Evolutionary conservation across 768 basidiomycete genomes (phyloP), one percentile per base, ranked within the genome.

Genomic region (Guyanaporus albipodus): DNA sequence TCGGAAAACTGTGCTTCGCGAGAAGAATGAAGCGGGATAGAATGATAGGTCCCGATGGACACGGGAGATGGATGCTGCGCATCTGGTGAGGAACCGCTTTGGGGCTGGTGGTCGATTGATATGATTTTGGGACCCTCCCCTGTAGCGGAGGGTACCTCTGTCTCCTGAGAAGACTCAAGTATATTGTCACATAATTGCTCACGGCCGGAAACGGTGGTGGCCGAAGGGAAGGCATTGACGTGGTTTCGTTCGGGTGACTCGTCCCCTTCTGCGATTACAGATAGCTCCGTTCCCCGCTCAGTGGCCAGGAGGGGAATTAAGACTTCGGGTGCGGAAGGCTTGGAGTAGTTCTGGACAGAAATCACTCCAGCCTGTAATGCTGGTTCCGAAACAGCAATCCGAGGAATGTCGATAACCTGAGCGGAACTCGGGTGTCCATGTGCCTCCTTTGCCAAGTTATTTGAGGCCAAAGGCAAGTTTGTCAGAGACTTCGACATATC

Each of bases 261-360:
- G 38, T 89, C 86, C 42, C 79, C 85, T 66, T 87, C 86, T 0
- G 75, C 79, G 44, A 87, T 87, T 44, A 84, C 73, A 23, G 85
- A 88, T 28, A 89, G 64, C 41, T 81, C 77, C 34, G 72, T 74
- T 29, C 48, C 50, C 14, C 33, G 53, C n/a, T 57, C 54, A 23
- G 42, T 62, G 69, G 27, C 69, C 63, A 26, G 21, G 23, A 50
- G 43, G 21, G 45, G 44, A 4, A 22, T 23, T 27, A 38, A 49
- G 11, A 43, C 36, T 46, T 48, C 44, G 26, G 17, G 42, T 15
- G 33, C 18, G 18, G 14, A 10, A 33, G 41, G 41, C 22, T 28
- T 23, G 4, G 44, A 27, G 38, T 28, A 14, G 14, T 43, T 40
- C 24, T 38, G 59, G 24, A 38, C 26, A 36, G 43, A 23, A 10